Evolutionary conservation across 2,329 filamentous ascomycete genomes (phyloP).

Genomic region (Nigrospora sphaerica): DNA sequence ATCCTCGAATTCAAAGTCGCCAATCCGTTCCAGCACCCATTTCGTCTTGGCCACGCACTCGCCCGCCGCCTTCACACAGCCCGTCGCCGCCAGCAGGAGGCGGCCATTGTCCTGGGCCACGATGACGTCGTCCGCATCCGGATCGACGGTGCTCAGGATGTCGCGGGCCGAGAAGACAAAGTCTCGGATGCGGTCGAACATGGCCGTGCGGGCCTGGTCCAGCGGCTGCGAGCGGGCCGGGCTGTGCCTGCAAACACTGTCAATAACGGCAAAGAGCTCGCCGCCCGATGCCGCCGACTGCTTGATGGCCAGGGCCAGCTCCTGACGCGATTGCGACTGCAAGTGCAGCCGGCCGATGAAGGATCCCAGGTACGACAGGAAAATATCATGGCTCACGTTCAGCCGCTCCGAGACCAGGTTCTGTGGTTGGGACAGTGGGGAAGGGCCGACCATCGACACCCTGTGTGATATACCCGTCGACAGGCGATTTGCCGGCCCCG

Average conservation of each 20-base stretch:
- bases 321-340: conserved; percentile 82
- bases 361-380: conserved; percentile 83
- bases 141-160: conserved; percentile 62
- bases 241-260: conserved; percentile 75
- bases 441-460: conserved; percentile 66
- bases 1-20: conserved; percentile 83
- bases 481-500: conserved; percentile 34
- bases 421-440: conserved; percentile 53
- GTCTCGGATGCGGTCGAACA: conserved; percentile 75
- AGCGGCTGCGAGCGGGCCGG: conserved; percentile 59
- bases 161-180: conserved; percentile 77
- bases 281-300: conserved; percentile 78
- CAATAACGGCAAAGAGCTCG: conserved; percentile 70
- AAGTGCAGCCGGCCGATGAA: conserved; percentile 87
- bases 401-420: conserved; percentile 81
- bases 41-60: conserved; percentile 87
- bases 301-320: conserved; percentile 74
- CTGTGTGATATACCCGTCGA: conserved; percentile 61
- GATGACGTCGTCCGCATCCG: conserved; percentile 69
- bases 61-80: conserved; percentile 82
- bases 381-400: conserved; percentile 73
- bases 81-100: conserved; percentile 72
- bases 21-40: conserved; percentile 77
- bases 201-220: conserved; percentile 60
- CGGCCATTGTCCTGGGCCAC: conserved; percentile 72